Percentiles rank a stretch among this genome's conserved stretches.
Evolutionary conservation across 768 basidiomycete genomes (phyloP).

Genomic region (Pleurotus tuber-regium): DNA sequence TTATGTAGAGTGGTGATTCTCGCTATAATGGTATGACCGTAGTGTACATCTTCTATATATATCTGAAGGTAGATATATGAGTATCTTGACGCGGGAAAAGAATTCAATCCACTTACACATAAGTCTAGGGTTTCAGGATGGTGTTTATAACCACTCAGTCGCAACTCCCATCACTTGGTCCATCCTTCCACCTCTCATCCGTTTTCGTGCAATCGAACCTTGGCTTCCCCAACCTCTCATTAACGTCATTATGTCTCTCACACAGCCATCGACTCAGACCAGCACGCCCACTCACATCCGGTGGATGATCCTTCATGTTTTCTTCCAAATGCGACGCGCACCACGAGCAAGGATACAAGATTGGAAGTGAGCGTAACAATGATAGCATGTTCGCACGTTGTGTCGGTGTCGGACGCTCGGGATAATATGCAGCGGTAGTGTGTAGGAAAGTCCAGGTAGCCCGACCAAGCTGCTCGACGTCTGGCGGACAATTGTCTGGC

Average conservation of each 20-base stretch:
- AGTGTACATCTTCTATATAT: no score
- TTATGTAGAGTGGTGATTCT: no score
- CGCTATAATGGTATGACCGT: no score
- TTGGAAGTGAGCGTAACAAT: slow-evolving; percentile 73
- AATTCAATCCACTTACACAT: no score
- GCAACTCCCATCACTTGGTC: slow-evolving; percentile 83
- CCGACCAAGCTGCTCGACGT: slow-evolving; percentile 84
- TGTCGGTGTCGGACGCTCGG: slow-evolving; percentile 67
- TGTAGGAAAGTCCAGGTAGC: slow-evolving; percentile 98
- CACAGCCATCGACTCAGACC: slow-evolving; percentile 86
- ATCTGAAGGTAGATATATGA: no score
- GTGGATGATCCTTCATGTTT: slow-evolving; percentile 63
- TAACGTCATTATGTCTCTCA: slow-evolving; percentile 91
- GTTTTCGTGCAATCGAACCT: slow-evolving; percentile 79
- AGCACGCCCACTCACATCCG: slow-evolving; percentile 71
- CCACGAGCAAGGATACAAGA: slow-evolving; percentile 83
- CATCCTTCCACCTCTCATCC: slow-evolving; percentile 92
- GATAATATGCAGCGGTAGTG: slow-evolving; percentile 94
- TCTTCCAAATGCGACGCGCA: slow-evolving; percentile 84
- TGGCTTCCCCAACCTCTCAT: slow-evolving; percentile 79
- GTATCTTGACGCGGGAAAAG: no score
- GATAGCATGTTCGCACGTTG: slow-evolving; percentile 85
- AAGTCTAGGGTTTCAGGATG: no score
- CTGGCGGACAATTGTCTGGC: slow-evolving; percentile 79
- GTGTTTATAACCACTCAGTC: no score